Evolutionary conservation across 176 grass and related monocot species (phyloP), one percentile per base, ranked within the genome.

Genomic region (Musa acuminata): DNA sequence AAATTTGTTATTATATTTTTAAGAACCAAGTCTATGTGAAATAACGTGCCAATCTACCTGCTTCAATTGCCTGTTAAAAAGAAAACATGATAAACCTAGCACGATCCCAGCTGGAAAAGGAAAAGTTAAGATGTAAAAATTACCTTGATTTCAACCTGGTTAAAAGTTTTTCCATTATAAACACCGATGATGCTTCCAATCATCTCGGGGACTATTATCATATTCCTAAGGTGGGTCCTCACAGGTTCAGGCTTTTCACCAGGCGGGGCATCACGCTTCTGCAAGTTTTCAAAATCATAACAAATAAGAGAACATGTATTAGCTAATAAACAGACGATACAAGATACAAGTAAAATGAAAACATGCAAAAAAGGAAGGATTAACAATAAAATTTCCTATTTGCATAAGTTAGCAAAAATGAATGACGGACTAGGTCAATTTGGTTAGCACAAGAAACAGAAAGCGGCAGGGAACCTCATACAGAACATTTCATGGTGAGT

Each of bases 91-190:
- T 24, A 65, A 65, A 26, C 2, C 19, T 65, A 65, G 0, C 62
- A 65, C 1, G 20, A 24, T 65, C 21, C 23, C 23, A 65, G 25
- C 11, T 22, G 6, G n/a, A 64, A 64, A 21, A 62, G 12, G 23
- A 25, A 71, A 53, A 9, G 7, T 24, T 23, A 9, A 67, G 11
- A 24, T 24, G 1, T 11, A 48, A 3, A 29, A 2, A 8, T 55
- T 58, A 74, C 72, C 72, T 74, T 74, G 72, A 74, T 74, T 74
- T 74, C 72, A 74, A 74, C 72, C 24, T 74, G 72, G 53, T 74
- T 74, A 35, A 74, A 74, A 9, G 71, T 73, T 53, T 72, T 72
- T 11, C 71, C 70, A 2, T 72, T 72, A 29, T 71, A 71, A 23
- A 72, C 69, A 72, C 69, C 69, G 52, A 72, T 72, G 11, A 72